Conservation (phyloP, 805 yeast genomes). For the Sungouiella thailandica region DNA sequence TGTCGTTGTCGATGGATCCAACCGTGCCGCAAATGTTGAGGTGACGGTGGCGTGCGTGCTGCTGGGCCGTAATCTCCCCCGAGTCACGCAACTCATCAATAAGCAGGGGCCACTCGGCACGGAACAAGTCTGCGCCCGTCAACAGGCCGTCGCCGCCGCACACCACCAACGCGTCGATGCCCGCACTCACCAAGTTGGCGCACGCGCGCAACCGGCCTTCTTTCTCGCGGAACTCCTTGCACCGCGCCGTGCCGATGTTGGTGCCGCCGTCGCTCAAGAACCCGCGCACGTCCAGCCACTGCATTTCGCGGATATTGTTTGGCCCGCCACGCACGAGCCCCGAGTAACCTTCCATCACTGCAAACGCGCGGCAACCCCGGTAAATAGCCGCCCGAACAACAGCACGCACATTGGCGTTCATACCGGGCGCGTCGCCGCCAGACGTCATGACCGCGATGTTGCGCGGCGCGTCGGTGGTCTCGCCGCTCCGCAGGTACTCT, state of each 20-base stretch:
- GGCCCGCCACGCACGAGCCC: slow-evolving; percentile 89
- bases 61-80: slow-evolving; percentile 52
- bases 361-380: slow-evolving; percentile 85
- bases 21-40: slow-evolving; percentile 90
- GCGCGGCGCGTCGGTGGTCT: slow-evolving; percentile 4
- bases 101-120: slow-evolving; percentile 91
- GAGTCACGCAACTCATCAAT: slow-evolving; percentile 62
- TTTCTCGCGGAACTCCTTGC: slow-evolving; percentile 78
- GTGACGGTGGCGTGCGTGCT: slow-evolving; percentile 57
- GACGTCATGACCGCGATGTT: slow-evolving; percentile 93
- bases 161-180: slow-evolving; percentile 91
- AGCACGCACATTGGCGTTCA: slow-evolving; percentile 95
- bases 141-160: slow-evolving; percentile 99
- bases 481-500: slow-evolving; percentile 2
- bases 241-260: slow-evolving; percentile 92
- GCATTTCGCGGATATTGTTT: slow-evolving; percentile 63
- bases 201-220: slow-evolving; percentile 82
- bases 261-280: slow-evolving; percentile 94
- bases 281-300: slow-evolving; percentile 94
- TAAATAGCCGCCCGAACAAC: slow-evolving; percentile 89
- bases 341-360: slow-evolving; percentile 90
- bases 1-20: slow-evolving; percentile 97
- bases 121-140: slow-evolving; percentile 94
- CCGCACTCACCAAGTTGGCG: slow-evolving; percentile 74
- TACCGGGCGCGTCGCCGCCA: slow-evolving; percentile 99